Conservation (phyloP, 768 basidiomycete species). For the Pluteus cervinus region DNA sequence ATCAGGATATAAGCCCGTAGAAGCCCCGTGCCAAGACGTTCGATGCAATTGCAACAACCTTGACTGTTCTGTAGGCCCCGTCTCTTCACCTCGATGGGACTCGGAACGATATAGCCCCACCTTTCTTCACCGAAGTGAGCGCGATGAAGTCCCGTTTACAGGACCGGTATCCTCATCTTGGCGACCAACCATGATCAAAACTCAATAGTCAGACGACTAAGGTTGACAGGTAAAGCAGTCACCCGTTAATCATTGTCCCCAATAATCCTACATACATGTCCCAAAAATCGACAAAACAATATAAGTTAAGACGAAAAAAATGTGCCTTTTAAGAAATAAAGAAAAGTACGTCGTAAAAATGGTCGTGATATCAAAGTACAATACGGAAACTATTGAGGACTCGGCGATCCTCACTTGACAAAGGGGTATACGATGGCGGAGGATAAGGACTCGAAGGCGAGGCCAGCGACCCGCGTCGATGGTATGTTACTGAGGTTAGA, state of each 20-base stretch:
- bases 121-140: conserved; percentile 2
- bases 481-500: no score
- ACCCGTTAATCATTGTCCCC: no score
- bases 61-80: conserved; percentile 23
- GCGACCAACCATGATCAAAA: background rate
- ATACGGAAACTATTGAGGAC: conserved; percentile 53
- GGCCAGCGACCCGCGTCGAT: no score
- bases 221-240: no score
- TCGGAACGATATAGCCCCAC: background rate
- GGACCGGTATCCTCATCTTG: no score
- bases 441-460: conserved; percentile 12
- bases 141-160: no score
- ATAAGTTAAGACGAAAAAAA: conserved; percentile 3
- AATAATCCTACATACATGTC: conserved; percentile 1
- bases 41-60: conserved; percentile 21
- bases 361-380: conserved; percentile 30
- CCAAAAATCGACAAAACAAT: background rate
- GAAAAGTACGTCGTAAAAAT: background rate
- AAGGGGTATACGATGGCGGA: conserved; percentile 28
- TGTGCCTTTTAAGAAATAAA: no score
- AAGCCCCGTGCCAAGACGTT: conserved; percentile 16
- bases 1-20: conserved; percentile 1
- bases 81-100: conserved; percentile 6
- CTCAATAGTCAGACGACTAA: conserved; percentile 1
- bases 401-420: conserved; percentile 53